phyloP scores from a whole-genome alignment of 129 eudicot species.

The Erigeron canadensis region DNA sequence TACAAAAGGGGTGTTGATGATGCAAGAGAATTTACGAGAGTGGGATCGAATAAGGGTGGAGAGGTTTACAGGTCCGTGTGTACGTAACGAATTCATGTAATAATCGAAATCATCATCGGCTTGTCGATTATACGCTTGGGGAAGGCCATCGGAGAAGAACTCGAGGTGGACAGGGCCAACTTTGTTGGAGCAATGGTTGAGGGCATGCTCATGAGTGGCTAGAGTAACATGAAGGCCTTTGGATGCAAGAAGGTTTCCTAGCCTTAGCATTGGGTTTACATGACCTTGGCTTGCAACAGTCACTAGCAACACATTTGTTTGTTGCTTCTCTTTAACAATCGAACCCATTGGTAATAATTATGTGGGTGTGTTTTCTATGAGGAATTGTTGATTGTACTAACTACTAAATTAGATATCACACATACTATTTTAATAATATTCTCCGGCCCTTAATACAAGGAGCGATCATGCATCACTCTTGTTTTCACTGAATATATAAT shows the following conservation, averaged over 20 bases:
- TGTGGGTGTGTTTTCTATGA: not conserved
- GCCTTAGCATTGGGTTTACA: constrained; percentile 32
- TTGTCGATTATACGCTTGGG: constrained; percentile 34
- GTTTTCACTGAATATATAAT: no score
- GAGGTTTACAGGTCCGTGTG: constrained; percentile 34
- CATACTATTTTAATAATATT: no score
- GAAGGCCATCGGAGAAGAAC: constrained; percentile 52
- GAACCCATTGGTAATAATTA: constrained; percentile 16
- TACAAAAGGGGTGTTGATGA: constrained; percentile 47
- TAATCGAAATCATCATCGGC: constrained; percentile 11
- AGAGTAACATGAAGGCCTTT: constrained; percentile 36
- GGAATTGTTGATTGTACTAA: no score
- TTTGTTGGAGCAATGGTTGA: constrained; percentile 10
- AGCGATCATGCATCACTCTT: no score
- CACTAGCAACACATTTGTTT: constrained; percentile 27
- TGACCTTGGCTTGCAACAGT: constrained; percentile 34
- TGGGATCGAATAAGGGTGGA: constrained; percentile 28
- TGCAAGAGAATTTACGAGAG: constrained; percentile 37
- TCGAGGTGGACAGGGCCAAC: constrained; percentile 36
- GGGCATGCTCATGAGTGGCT: constrained; percentile 30
- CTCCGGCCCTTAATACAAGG: no score
- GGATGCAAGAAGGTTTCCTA: constrained; percentile 25
- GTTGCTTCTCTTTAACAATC: constrained; percentile 4
- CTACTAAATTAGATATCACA: not conserved
- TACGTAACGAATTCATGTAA: constrained; percentile 32